A percentile compares a stretch with the other conserved stretches of the same genome.
Conservation (phyloP, 108 stramenopile genomes). For the Pseudonitzschia multiseries region DNA sequence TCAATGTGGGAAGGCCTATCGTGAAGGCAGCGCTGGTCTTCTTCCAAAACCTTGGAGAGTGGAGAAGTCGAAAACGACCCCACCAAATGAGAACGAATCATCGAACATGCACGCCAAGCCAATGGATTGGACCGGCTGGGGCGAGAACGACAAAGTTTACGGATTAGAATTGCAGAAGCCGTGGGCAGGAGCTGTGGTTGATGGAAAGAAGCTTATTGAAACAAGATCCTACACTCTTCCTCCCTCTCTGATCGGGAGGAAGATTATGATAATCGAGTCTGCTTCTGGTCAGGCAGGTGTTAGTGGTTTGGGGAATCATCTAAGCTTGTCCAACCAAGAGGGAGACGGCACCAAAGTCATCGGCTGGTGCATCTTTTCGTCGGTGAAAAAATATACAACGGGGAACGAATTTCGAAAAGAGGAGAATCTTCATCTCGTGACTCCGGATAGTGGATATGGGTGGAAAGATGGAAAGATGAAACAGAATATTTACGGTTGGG, state of each 20-base stretch:
- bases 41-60: slow-evolving; percentile 27
- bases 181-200: slow-evolving; percentile 51
- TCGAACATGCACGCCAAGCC: slow-evolving; percentile 17
- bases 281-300: slow-evolving; percentile 45
- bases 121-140: slow-evolving; percentile 1
- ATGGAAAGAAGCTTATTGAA: slow-evolving; percentile 68
- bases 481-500: slow-evolving; percentile 68
- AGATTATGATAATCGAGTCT: slow-evolving; percentile 63
- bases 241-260: slow-evolving; percentile 45
- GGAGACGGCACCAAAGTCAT: slow-evolving; percentile 8
- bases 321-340: not conserved
- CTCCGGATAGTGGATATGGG: slow-evolving; percentile 53
- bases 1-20: slow-evolving; percentile 34
- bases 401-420: slow-evolving; percentile 55
- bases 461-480: slow-evolving; percentile 58
- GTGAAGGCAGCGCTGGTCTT: slow-evolving; percentile 20
- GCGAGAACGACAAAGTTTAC: slow-evolving; percentile 21
- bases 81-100: not conserved
- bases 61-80: not conserved
- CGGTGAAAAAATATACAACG: slow-evolving; percentile 40
- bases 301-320: slow-evolving; percentile 42
- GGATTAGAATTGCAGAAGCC: slow-evolving; percentile 79
- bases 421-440: slow-evolving; percentile 54
- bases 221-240: slow-evolving; percentile 69
- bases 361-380: slow-evolving; percentile 63